Conservation (phyloP, 352 stramenopile species). For the Globisporangium rhizosaccharum region DNA sequence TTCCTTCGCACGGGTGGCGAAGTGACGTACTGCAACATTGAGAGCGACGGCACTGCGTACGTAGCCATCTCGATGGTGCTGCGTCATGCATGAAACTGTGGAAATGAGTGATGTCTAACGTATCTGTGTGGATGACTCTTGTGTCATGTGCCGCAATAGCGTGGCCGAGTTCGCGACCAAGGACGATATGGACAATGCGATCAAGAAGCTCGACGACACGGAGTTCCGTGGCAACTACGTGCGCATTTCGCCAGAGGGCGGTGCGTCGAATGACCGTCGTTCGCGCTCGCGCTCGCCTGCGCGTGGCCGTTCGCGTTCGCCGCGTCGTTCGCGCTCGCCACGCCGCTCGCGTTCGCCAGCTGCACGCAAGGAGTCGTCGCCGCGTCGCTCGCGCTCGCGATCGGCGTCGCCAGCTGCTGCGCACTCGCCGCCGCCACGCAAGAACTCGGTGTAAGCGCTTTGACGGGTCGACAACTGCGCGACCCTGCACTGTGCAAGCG, state of each 20-base stretch:
- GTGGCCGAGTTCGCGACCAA: slow-evolving; percentile 76
- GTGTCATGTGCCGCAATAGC: slow-evolving; percentile 19
- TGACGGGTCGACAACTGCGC: too few species aligned
- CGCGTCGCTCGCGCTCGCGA: slow-evolving; percentile 59
- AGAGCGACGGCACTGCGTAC: slow-evolving; percentile 78
- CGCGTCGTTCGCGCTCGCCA: slow-evolving; percentile 42
- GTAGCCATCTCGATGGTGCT: slow-evolving; percentile 13
- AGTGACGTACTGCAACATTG: slow-evolving; percentile 83
- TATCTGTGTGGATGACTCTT: neutral
- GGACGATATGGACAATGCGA: slow-evolving; percentile 80
- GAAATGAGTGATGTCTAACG: neutral
- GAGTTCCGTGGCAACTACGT: slow-evolving; percentile 85
- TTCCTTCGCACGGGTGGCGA: slow-evolving; percentile 79
- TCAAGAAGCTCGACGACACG: slow-evolving; percentile 85
- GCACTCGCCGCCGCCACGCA: slow-evolving; percentile 48
- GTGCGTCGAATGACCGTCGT: slow-evolving; percentile 29
- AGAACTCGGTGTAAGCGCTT: slow-evolving; percentile 64
- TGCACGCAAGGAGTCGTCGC: slow-evolving; percentile 57
- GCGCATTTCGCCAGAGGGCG: slow-evolving; percentile 47
- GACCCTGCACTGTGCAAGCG: neutral
- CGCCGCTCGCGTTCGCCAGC: slow-evolving; percentile 41
- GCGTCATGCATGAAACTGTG: neutral
- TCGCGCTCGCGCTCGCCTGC: slow-evolving; percentile 68
- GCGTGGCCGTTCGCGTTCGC: slow-evolving; percentile 54
- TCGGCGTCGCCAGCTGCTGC: slow-evolving; percentile 48